Conservation (phyloP, 257 asterid species). For the Hygrophila difformis region DNA sequence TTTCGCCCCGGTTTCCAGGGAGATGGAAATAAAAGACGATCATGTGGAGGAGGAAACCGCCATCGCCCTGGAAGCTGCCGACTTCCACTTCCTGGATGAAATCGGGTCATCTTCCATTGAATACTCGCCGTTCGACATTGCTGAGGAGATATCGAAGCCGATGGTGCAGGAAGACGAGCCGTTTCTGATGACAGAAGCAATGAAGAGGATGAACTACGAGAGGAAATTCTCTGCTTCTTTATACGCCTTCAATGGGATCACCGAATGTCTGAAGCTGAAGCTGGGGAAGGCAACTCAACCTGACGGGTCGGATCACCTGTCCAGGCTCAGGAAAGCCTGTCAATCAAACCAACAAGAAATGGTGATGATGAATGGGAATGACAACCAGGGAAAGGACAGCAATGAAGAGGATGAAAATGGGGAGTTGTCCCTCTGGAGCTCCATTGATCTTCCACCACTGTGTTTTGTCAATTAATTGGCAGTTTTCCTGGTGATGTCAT, state of each 20-base stretch:
- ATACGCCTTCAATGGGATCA: constrained; percentile 56
- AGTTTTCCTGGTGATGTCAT: background rate
- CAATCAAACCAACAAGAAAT: constrained; percentile 21
- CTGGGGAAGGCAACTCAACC: constrained; percentile 20
- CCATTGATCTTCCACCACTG: constrained; percentile 35
- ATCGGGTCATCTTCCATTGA: constrained; percentile 31
- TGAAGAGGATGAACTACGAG: constrained; percentile 62
- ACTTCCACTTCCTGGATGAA: constrained; percentile 63
- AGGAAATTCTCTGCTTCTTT: constrained; percentile 61
- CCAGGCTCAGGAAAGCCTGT: constrained; percentile 42
- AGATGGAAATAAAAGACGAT: constrained; percentile 15
- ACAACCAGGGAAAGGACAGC: background rate
- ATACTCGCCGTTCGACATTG: constrained; percentile 61
- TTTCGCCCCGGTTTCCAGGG: constrained; percentile 16
- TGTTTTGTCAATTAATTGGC: constrained; percentile 21
- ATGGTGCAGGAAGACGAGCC: constrained; percentile 25
- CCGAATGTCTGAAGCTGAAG: constrained; percentile 49
- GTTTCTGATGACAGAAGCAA: constrained; percentile 34
- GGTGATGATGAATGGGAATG: background rate
- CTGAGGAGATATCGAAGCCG: constrained; percentile 38
- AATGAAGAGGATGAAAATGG: constrained; percentile 12
- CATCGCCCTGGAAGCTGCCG: constrained; percentile 23
- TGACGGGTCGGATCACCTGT: constrained; percentile 33
- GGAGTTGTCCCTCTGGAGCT: constrained; percentile 32
- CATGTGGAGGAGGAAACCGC: constrained; percentile 16